phyloP scores from a whole-genome alignment of 2,329 filamentous ascomycete genomes.

The Ophiognomonia clavigignenti-juglandacearum region DNA sequence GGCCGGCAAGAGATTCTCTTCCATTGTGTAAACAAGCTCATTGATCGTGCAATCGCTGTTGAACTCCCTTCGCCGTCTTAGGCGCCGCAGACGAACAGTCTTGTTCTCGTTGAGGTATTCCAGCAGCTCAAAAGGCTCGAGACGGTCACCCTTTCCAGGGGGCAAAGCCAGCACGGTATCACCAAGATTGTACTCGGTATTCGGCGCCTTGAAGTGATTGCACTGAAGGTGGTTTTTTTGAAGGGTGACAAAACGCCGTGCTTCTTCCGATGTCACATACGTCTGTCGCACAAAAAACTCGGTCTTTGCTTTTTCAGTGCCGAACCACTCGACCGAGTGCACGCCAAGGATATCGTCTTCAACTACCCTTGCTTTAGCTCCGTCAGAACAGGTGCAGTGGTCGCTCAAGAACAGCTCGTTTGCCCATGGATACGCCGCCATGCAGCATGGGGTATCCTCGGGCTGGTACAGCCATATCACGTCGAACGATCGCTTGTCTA shows the following conservation, averaged over 20 bases:
- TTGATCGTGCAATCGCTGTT: constrained; percentile 42
- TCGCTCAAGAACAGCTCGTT: constrained; percentile 76
- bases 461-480: constrained; percentile 73
- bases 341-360: constrained; percentile 52
- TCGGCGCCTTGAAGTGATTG: constrained; percentile 26
- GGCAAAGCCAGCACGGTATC: constrained; percentile 53
- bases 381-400: constrained; percentile 64
- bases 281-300: constrained; percentile 68
- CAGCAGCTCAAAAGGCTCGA: constrained; percentile 61
- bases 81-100: constrained; percentile 40
- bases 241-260: constrained; percentile 59
- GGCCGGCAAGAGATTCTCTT: constrained; percentile 31
- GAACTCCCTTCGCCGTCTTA: constrained; percentile 44
- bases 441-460: constrained; percentile 63
- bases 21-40: constrained; percentile 53
- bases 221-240: constrained; percentile 51
- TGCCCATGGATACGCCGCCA: constrained; percentile 61
- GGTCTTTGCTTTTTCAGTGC: constrained; percentile 34
- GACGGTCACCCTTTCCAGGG: constrained; percentile 25
- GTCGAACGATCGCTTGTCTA: constrained; percentile 42
- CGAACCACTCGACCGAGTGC: constrained; percentile 55
- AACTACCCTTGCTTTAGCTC: constrained; percentile 34
- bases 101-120: constrained; percentile 22
- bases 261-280: constrained; percentile 54
- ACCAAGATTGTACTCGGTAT: constrained; percentile 38